Evolutionary conservation across 768 basidiomycete genomes (phyloP), one percentile per base, ranked within the genome.

Genomic region (Plicaturopsis crispa): DNA sequence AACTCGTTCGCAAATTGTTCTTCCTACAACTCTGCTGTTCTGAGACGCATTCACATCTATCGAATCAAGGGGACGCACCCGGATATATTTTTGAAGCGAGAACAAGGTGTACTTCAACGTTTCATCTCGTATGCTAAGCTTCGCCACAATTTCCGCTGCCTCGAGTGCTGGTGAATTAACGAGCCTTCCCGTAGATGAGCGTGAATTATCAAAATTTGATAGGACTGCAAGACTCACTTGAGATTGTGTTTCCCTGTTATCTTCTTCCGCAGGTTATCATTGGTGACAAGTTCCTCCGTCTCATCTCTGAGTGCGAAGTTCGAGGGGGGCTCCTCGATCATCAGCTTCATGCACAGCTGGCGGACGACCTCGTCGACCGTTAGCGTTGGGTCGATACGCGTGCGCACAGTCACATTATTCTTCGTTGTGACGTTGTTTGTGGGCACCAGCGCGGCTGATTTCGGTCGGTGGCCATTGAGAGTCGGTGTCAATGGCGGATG

Each of bases 281-380:
- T 84, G 19, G 88, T 92, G 13, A 96, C 81, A 33, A 93, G 60
- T 47, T 86, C 86, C 43, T 85, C 84, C 12, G 70, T 75, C 48
- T 88, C 84, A 54, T 92, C 88, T 48, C 90, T 71, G 42, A 94
- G 58, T 1, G 88, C 84, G 53, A 76, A 91, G 45, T 84, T 63
- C 1, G 72, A 69, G 1, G 85, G 72, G 0, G 83, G 70, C 26
- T 86, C 86, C 41, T 75, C 76, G 41, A 90, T 78, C 58, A 83
- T 80, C 47, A 94, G 65, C 59, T 80, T 90, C 47, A 80, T 61
- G 49, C 87, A 89, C 7, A 91, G 72, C 56, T 89, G 86, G 40
- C 75, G 78, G 36, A 91, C 73, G 40, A 91, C 89, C 54, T 91
- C 88, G 37, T 84, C 78, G 36, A 89, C 88, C 5, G 81, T 78